Percentiles rank a stretch among this genome's conserved stretches.
Evolutionary conservation across 2,329 filamentous ascomycete genomes (phyloP).

Genomic region (Byssochlamys sp.): DNA sequence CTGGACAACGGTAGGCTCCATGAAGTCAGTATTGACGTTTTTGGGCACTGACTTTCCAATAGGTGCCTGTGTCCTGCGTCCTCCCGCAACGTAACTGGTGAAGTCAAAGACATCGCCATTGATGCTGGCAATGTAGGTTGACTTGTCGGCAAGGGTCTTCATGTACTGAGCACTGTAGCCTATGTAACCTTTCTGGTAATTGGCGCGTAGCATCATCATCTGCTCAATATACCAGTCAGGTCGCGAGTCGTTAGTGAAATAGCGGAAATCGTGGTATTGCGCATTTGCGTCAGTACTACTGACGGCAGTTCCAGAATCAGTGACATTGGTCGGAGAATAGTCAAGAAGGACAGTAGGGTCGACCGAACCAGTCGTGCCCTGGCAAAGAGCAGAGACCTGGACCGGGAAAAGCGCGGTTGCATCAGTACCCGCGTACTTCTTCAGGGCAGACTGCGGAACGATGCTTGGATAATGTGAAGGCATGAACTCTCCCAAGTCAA

Average conservation of each 20-base stretch:
- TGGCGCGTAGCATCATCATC: conserved; percentile 65
- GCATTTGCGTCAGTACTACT: conserved; percentile 61
- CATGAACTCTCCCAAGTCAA: conserved; percentile 66
- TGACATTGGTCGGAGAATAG: conserved; percentile 68
- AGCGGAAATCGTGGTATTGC: conserved; percentile 86
- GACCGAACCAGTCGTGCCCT: conserved; percentile 58
- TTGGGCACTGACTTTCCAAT: conserved; percentile 42
- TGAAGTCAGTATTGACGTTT: conserved; percentile 60
- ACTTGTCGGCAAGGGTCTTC: conserved; percentile 53
- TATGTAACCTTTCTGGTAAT: conserved; percentile 77
- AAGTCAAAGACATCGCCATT: conserved; percentile 77
- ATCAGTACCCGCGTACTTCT: conserved; percentile 77
- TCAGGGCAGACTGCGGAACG: conserved; percentile 51
- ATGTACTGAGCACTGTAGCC: conserved; percentile 76
- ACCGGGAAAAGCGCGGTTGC: conserved; percentile 84
- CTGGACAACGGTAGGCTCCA: conserved; percentile 62
- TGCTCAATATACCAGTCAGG: conserved; percentile 89
- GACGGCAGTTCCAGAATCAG: conserved; percentile 56
- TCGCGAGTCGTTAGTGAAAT: conserved; percentile 68
- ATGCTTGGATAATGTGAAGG: conserved; percentile 68
- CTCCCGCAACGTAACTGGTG: conserved; percentile 70
- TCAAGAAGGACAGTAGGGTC: conserved; percentile 71
- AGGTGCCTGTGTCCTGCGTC: conserved; percentile 54
- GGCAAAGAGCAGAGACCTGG: conserved; percentile 84
- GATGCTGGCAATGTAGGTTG: conserved; percentile 63